Percentiles rank a stretch among this genome's conserved stretches.
These are phyloP conservation scores for Glycyrrhiza uralensis DNA, from an alignment of 306 rosid species.

Conservation along the genomic window DNA sequence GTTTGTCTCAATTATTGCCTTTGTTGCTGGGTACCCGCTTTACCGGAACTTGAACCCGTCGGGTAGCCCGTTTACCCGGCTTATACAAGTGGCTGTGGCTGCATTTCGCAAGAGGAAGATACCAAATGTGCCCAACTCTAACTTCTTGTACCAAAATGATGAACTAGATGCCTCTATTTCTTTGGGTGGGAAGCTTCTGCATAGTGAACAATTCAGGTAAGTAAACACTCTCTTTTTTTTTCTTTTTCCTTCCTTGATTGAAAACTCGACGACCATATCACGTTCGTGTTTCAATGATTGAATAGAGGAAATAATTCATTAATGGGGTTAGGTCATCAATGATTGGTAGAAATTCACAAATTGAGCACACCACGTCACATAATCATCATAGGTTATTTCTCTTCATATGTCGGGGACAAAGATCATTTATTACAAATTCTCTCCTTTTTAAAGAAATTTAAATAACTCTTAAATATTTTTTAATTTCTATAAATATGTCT, in stretches of 20 bases:
- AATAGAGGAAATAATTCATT: neutral
- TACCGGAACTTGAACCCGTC: conserved; percentile 75
- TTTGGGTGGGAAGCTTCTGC: conserved; percentile 60
- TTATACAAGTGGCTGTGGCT: conserved; percentile 65
- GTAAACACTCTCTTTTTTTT: neutral
- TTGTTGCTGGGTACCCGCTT: conserved; percentile 69
- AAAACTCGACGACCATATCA: neutral
- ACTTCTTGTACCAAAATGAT: conserved; percentile 54
- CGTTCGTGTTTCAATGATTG: neutral
- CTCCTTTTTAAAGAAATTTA: no score
- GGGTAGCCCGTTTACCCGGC: conserved; percentile 91
- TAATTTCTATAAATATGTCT: no score
- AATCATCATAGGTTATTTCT: neutral
- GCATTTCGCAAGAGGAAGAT: conserved; percentile 69
- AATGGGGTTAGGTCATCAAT: neutral
- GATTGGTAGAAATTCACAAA: neutral
- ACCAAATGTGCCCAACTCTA: conserved; percentile 10
- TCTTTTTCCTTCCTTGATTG: neutral
- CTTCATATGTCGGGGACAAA: neutral
- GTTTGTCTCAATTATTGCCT: conserved; percentile 64
- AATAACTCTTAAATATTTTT: no score
- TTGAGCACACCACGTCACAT: neutral
- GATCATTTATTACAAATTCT: neutral
- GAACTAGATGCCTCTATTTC: conserved; percentile 69
- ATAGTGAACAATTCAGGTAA: conserved; percentile 63